Evolutionary conservation across 495 filamentous ascomycete species (phyloP), one percentile per base, ranked within the genome.

Genomic region (Neurospora hispaniola): DNA sequence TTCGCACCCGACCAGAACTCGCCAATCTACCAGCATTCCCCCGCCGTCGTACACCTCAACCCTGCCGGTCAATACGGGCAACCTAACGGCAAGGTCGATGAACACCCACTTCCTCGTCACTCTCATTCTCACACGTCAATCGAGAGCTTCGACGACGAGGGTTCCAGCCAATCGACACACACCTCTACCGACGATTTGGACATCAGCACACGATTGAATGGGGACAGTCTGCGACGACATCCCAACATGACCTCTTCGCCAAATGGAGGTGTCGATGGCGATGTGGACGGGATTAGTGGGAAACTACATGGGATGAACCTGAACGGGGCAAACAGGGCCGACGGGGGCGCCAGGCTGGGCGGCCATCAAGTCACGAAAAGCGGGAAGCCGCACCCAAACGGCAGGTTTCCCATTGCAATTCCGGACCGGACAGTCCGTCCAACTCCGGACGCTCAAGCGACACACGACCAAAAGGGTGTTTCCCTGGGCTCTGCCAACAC

Each of bases 1-100:
- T 87, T 88, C 79, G 69, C 88, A 79, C 80, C 84, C 74, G 86
- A 87, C 80, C 82, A 85, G 71, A 82, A 80, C 76, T 81, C 81
- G 74, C 81, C 81, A 73, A 82, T 85, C 74, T 84, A 84, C 75
- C 80, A 82, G 70, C 81, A 82, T 46, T 80, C 79, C 74, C 76
- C 75, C 59, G 78, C 78, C 68, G 70, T 81, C 46, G 76, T 82
- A 69, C 79, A 82, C 62, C 78, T 82, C 46, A 73, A 79, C 71
- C 73, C 73, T n/a, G 72, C 74, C 14, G 75, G 75, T 73, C 73
- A 73, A 54, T 82, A 78, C 78, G 79, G 78, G 35, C 73, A 81
- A 44, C 74, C 76, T 42, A 69, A 77, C 69, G 74, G 70, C 38
- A 80, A 81, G 70, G 74, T 73, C 74, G 72, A 81, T 79, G 77